Evolutionary conservation across 495 filamentous ascomycete genomes (phyloP), one percentile per base, ranked within the genome.

Genomic region (Entonaema liquescens): DNA sequence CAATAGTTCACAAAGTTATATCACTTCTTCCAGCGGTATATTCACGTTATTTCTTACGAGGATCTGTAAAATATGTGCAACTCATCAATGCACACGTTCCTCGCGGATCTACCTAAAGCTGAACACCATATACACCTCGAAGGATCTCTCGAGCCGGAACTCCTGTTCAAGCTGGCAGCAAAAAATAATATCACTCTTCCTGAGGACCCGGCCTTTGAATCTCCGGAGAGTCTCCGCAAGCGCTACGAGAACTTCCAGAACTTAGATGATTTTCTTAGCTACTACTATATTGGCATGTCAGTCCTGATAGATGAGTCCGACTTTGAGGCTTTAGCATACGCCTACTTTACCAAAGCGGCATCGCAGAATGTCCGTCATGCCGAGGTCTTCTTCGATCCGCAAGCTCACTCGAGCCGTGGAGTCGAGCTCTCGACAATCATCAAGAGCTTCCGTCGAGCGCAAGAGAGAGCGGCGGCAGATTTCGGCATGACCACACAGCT

Each of bases 121-220:
- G 92, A 94, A 70, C 92, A 93, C 75, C 91, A 95, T 76, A 85
- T 93, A 58, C 92, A 93, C 71, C 82, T 93, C 5, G 91, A 92
- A 75, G 91, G 91, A 55, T 88, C 89, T 17, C 82, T 94, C 23
- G 86, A 86, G 23, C 89, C 91, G 13, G 77, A 83, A 44, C 81
- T 92, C 19, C 89, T 93, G 68, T 93, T 94, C 82, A 62, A 80
- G 19, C 87, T 94, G 33, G 89, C 91, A 1, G 73, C 77, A 12
- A 84, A 83, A 65, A 92, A 94, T 80, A 76, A 79, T 15, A 84
- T 94, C 56, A 23, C 80, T 2, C 84, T 94, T 15, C 90, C 91
- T 35, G 65, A 63, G 4, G 86, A 91, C 72, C 79, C 85, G 54
- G 86, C 87, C 36, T 92, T 89, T 78, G 77, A 73, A 3, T 92